These are phyloP conservation scores for Penicillium crystallinum DNA, from an alignment of 495 filamentous ascomycete genomes.

Conservation along the genomic window DNA sequence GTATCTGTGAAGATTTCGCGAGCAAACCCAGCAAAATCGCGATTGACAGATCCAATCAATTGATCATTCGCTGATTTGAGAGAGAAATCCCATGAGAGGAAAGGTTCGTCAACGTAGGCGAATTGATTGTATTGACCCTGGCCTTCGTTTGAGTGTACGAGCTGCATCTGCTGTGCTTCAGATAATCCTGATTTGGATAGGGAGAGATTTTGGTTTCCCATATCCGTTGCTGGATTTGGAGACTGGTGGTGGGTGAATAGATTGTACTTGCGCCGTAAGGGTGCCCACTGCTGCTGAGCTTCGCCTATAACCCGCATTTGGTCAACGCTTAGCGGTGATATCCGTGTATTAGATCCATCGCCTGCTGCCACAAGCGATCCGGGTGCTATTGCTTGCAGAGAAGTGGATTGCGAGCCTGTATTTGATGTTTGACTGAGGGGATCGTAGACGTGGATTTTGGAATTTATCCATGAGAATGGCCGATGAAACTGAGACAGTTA, in stretches of 20 bases:
- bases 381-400: slow-evolving; percentile 38
- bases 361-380: slow-evolving; percentile 36
- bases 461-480: slow-evolving; percentile 64
- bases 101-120: slow-evolving; percentile 55
- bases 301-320: slow-evolving; percentile 65
- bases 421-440: slow-evolving; percentile 37
- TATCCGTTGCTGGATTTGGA: slow-evolving; percentile 32
- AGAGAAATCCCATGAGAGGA: slow-evolving; percentile 56
- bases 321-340: slow-evolving; percentile 47
- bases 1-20: slow-evolving; percentile 69
- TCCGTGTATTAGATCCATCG: slow-evolving; percentile 38
- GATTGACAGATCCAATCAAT: slow-evolving; percentile 59
- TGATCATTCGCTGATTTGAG: slow-evolving; percentile 42
- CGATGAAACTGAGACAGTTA: slow-evolving; percentile 51
- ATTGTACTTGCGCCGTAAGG: slow-evolving; percentile 62
- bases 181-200: slow-evolving; percentile 46
- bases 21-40: slow-evolving; percentile 64
- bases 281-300: slow-evolving; percentile 65
- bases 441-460: slow-evolving; percentile 60
- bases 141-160: slow-evolving; percentile 28
- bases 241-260: slow-evolving; percentile 52
- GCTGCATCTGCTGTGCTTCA: slow-evolving; percentile 43
- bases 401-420: slow-evolving; percentile 34
- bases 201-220: slow-evolving; percentile 30
- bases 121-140: slow-evolving; percentile 55